These are phyloP conservation scores for Diaporthe ampelina DNA, from an alignment of 2,329 filamentous ascomycete species.

Conservation along the genomic window DNA sequence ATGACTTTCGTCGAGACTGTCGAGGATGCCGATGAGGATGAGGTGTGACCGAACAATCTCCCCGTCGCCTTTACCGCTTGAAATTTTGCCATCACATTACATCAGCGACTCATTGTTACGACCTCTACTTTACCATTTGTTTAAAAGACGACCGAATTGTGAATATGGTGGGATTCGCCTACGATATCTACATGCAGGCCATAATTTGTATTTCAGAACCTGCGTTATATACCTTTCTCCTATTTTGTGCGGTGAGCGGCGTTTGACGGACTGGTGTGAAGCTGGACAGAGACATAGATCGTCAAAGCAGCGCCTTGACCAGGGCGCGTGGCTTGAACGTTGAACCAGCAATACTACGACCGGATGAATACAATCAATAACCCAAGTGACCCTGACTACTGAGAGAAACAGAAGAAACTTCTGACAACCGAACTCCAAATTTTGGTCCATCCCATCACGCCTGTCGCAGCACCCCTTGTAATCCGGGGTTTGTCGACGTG, in stretches of 20 bases:
- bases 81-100: background rate
- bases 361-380: constrained; percentile 3
- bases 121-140: background rate
- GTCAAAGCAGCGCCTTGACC: constrained; percentile 5
- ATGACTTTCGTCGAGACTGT: constrained; percentile 62
- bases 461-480: background rate
- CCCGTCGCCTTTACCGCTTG: too few relatives aligned
- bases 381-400: background rate
- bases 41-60: constrained; percentile 13
- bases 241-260: background rate
- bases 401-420: background rate
- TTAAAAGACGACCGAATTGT: constrained; percentile 22
- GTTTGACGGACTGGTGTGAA: background rate
- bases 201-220: constrained; percentile 13
- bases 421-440: background rate
- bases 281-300: constrained; percentile 21
- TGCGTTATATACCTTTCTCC: constrained; percentile 23
- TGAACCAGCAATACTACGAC: background rate
- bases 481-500: background rate
- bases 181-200: constrained; percentile 5
- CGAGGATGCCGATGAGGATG: constrained; percentile 48
- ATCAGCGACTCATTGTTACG: constrained; percentile 21
- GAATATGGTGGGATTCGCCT: constrained; percentile 13
- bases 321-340: constrained; percentile 3
- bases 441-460: background rate